Evolutionary conservation across 2,329 filamentous ascomycete genomes (phyloP).

Genomic region (Ophiostoma sp.): DNA sequence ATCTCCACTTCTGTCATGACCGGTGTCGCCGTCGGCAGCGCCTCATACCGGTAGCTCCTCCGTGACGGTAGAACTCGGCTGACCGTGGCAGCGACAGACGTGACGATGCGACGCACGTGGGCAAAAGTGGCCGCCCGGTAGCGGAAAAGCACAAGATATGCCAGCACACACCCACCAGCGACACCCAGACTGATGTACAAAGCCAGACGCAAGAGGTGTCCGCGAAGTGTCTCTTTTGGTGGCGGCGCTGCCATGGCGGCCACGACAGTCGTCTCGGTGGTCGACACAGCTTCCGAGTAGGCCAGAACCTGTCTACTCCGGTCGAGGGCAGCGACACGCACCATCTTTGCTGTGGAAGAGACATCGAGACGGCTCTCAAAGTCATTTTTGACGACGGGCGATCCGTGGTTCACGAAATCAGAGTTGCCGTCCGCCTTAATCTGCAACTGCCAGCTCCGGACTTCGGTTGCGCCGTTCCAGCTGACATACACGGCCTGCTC

Average conservation of each 20-base stretch:
- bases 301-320: not conserved
- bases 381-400: not conserved
- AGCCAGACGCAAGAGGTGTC: not conserved
- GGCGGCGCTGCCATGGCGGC: slow-evolving; percentile 12
- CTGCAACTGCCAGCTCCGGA: slow-evolving; percentile 17
- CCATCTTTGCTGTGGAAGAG: not conserved
- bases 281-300: slow-evolving; percentile 1
- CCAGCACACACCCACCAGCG: not conserved
- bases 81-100: not conserved
- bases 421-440: not conserved
- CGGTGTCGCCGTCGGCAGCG: slow-evolving; percentile 14
- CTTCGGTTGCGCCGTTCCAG: slow-evolving; percentile 40
- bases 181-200: not conserved
- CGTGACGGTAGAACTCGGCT: not conserved
- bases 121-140: not conserved
- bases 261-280: slow-evolving; percentile 13
- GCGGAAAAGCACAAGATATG: not conserved
- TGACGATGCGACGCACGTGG: not conserved
- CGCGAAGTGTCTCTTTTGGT: not conserved
- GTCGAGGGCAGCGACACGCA: slow-evolving; percentile 20
- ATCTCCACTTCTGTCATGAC: not conserved
- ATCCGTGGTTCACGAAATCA: not conserved
- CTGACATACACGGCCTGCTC: slow-evolving; percentile 34
- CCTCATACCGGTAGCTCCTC: slow-evolving; percentile 11
- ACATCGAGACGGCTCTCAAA: not conserved